Evolutionary conservation across 1,284 basidiomycete species (phyloP).

Genomic region (Rhizoctonia solani): DNA sequence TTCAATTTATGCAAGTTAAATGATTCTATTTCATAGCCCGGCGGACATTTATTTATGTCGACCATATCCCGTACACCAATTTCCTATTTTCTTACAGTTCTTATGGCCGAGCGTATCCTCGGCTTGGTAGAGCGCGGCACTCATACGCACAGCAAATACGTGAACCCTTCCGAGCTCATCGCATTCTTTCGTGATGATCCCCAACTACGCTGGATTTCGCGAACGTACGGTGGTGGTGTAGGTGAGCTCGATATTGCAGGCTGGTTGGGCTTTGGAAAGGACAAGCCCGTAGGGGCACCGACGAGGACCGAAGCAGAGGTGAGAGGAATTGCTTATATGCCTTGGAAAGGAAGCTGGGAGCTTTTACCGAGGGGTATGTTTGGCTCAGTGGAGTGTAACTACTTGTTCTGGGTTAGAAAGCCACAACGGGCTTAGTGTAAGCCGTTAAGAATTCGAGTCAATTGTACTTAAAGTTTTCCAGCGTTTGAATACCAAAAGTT

Average conservation of each 20-base stretch:
- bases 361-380: constrained; percentile 62
- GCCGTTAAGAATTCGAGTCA: too few species aligned
- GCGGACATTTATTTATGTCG: constrained; percentile 92
- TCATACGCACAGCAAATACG: constrained; percentile 89
- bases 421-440: constrained; percentile 45
- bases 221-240: constrained; percentile 44
- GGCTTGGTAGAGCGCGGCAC: constrained; percentile 87
- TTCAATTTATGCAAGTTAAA: constrained; percentile 4
- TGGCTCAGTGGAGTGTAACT: constrained; percentile 74
- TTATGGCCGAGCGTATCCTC: constrained; percentile 85
- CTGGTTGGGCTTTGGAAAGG: constrained; percentile 24
- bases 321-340: constrained; percentile 81
- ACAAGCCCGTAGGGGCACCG: constrained; percentile 46
- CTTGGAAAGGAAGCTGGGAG: constrained; percentile 73
- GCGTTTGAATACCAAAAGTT: too few species aligned
- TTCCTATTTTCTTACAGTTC: constrained; percentile 86
- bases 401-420: constrained; percentile 79
- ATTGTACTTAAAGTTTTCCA: too few species aligned
- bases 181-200: constrained; percentile 71
- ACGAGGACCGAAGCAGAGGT: constrained; percentile 75
- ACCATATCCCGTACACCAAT: constrained; percentile 96
- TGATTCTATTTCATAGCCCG: constrained; percentile 57
- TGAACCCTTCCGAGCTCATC: constrained; percentile 88
- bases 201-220: constrained; percentile 48
- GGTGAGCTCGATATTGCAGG: constrained; percentile 42